Evolutionary conservation across 75 land plant genomes (phyloP).

Genomic region (Pinus taeda): DNA sequence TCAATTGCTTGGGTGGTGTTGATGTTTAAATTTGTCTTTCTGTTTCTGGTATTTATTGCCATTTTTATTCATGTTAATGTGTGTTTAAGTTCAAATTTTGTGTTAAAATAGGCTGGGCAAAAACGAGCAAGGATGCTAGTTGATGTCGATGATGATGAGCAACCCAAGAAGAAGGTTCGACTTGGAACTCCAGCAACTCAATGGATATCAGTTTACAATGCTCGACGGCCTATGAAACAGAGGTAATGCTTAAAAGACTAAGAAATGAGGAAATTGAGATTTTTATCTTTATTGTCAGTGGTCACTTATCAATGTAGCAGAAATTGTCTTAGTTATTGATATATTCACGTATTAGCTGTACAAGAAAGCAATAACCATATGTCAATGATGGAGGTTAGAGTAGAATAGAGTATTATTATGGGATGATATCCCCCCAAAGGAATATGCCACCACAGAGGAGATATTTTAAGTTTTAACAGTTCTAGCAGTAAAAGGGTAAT

Average conservation of each 20-base stretch:
- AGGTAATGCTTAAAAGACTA: conserved; percentile 38
- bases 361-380: background rate
- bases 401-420: too few relatives aligned
- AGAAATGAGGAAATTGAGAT: background rate
- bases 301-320: background rate
- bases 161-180: conserved; percentile 91
- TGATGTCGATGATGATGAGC: conserved; percentile 88
- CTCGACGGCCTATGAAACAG: conserved; percentile 93
- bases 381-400: too few relatives aligned
- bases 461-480: too few relatives aligned
- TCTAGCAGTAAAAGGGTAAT: too few relatives aligned
- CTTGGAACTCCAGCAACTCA: conserved; percentile 96
- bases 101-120: conserved; percentile 72
- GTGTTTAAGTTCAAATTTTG: conserved; percentile 4
- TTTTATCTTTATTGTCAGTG: background rate
- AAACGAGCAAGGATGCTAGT: conserved; percentile 75
- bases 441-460: too few relatives aligned
- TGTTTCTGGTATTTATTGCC: background rate
- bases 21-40: background rate
- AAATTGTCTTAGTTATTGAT: background rate
- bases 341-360: background rate
- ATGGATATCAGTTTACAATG: conserved; percentile 97
- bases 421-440: too few relatives aligned
- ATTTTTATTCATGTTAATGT: background rate
- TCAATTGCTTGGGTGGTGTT: background rate